These are phyloP conservation scores for Escallonia herrerae DNA, from an alignment of 129 eudicot genomes.

Conservation along the genomic window DNA sequence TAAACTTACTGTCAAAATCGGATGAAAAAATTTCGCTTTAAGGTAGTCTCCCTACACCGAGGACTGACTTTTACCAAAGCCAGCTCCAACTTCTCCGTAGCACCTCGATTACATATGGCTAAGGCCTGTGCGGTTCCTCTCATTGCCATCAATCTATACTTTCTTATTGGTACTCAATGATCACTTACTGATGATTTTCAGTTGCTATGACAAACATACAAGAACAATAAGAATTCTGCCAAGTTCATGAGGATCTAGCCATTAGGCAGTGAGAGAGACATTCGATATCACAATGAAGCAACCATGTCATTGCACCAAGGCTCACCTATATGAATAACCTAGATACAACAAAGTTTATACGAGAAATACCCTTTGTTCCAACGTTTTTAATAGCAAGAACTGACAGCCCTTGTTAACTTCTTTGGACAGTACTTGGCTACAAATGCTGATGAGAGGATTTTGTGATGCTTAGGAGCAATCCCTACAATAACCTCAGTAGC, in stretches of 20 bases:
- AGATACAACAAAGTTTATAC: too few species aligned
- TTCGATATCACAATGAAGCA: too few species aligned
- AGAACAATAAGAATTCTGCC: conserved; percentile 2
- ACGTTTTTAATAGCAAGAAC: conserved; percentile 63
- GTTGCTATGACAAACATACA: conserved; percentile 20
- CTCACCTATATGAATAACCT: too few species aligned
- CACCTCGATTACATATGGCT: conserved; percentile 18
- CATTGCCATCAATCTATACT: conserved; percentile 25
- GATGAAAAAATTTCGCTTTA: conserved; percentile 40
- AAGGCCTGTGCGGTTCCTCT: conserved; percentile 4
- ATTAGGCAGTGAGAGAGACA: too few species aligned
- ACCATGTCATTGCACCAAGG: too few species aligned
- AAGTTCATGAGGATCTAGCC: background rate
- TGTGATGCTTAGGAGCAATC: conserved; percentile 53
- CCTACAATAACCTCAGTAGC: conserved; percentile 80
- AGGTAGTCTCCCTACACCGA: conserved; percentile 1
- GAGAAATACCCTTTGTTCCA: conserved; percentile 38
- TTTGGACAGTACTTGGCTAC: conserved; percentile 85
- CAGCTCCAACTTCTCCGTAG: conserved; percentile 21
- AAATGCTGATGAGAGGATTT: conserved; percentile 60
- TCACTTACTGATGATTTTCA: conserved; percentile 41
- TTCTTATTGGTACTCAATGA: conserved; percentile 42
- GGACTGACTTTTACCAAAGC: conserved; percentile 23
- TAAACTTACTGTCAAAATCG: conserved; percentile 30
- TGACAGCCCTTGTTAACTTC: conserved; percentile 60